A percentile compares a stretch with the other conserved stretches of the same genome.
phyloP scores from a whole-genome alignment of 1,284 basidiomycete species.

The Malassezia vespertilionis region DNA sequence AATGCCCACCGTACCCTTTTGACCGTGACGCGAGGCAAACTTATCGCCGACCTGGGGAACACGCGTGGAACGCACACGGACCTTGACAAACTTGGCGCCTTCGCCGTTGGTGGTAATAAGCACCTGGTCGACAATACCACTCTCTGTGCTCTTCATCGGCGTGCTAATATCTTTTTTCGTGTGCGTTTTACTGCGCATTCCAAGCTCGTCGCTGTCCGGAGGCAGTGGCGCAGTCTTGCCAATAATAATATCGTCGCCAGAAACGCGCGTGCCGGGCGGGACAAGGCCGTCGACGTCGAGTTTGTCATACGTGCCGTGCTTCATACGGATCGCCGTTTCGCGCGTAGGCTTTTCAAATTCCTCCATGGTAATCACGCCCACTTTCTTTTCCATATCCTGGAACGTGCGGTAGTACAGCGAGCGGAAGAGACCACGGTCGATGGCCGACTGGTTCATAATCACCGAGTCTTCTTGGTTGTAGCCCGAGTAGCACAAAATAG shows the following conservation, averaged over 20 bases:
- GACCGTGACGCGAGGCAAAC: constrained; percentile 97
- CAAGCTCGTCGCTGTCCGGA: constrained; percentile 89
- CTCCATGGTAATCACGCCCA: constrained; percentile 67
- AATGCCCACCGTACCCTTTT: constrained; percentile 98
- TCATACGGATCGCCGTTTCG: constrained; percentile 87
- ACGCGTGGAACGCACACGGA: constrained; percentile 86
- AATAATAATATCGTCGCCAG: constrained; percentile 96
- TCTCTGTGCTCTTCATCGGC: constrained; percentile 93
- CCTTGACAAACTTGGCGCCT: constrained; percentile 96
- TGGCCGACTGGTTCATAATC: constrained; percentile 99
- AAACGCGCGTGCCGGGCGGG: constrained; percentile 85
- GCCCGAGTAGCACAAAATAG: constrained; percentile 95
- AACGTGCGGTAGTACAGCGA: constrained; percentile 98
- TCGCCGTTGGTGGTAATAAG: constrained; percentile 90
- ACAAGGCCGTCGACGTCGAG: constrained; percentile 91
- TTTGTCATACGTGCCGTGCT: constrained; percentile 97
- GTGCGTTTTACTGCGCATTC: constrained; percentile 81
- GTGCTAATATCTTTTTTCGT: constrained; percentile 89
- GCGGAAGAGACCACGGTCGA: constrained; percentile 93
- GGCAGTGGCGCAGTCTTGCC: constrained; percentile 97
- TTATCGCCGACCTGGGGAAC: constrained; percentile 97
- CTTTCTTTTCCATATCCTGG: constrained; percentile 93
- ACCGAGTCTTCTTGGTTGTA: constrained; percentile 99
- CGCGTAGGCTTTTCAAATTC: constrained; percentile 94
- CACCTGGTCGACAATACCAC: constrained; percentile 93